Conservation (phyloP, 106 monocot genomes). For the Narthecium ossifragum region DNA sequence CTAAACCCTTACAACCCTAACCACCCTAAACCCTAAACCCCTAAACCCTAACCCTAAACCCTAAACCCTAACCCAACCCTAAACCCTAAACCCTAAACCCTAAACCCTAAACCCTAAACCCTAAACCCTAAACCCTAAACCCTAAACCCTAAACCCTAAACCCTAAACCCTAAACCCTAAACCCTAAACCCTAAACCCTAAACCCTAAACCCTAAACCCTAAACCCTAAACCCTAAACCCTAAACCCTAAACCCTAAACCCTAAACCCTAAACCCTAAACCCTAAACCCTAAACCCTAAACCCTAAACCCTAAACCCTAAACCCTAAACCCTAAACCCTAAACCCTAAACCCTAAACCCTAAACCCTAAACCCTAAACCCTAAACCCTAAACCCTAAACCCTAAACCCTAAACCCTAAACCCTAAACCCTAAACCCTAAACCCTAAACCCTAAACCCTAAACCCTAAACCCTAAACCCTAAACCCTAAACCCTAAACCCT, state of each 20-base stretch:
- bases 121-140: slow-evolving; percentile 20
- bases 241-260: slow-evolving; percentile 20
- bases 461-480: no score
- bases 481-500: no score
- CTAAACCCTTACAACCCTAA: no score
- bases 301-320: slow-evolving; percentile 15
- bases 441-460: no score
- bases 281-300: slow-evolving; percentile 18
- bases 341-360: slow-evolving; percentile 13
- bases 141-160: slow-evolving; percentile 17
- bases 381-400: neutral
- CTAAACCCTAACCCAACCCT: no score
- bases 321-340: slow-evolving; percentile 21
- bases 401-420: no score
- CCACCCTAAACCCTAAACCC: no score
- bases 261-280: slow-evolving; percentile 11
- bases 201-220: slow-evolving; percentile 15
- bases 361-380: neutral
- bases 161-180: slow-evolving; percentile 15
- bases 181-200: slow-evolving; percentile 16
- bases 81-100: slow-evolving; percentile 21
- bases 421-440: no score
- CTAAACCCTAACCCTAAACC: no score
- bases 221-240: slow-evolving; percentile 22
- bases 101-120: slow-evolving; percentile 18